Evolutionary conservation across 345 rosid genomes (phyloP), one percentile per base, ranked within the genome.

Genomic region (Microcos paniculata): DNA sequence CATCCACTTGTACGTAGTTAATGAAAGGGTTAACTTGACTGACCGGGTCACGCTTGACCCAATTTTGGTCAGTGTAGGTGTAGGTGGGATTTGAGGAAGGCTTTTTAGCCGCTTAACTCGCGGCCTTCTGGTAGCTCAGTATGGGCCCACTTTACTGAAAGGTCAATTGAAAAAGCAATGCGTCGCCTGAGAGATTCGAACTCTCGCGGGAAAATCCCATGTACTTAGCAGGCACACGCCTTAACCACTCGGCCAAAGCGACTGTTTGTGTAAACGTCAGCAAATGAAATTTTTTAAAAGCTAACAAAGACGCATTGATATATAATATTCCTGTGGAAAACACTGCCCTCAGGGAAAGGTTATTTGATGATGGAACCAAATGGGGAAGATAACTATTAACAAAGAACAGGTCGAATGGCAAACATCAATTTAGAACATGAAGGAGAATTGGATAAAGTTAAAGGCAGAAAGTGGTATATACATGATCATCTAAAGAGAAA

Each of bases 211-310:
- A 87, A 86, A 80, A 86, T 90, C 90, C 95, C 88, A 87, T 87
- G 86, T 86, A 87, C 84, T 90, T 89, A 87, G 91, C 90, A 87
- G 91, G 94, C 92, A 88, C 90, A 86, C 90, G 87, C 90, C 94
- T 86, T 90, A 88, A 90, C 92, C 90, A 87, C 90, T 90, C 88
- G 90, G 91, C 92, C 91, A 87, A 90, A 87, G 91, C 90, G 89
- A 83, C 90, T 1, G 10, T 86, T 88, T 88, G 89, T 35, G 2
- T 35, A 35, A 88, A 85, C 87, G n/a, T n/a, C n/a, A n/a, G n/a
- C n/a, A n/a, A n/a, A n/a, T n/a, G n/a, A n/a, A n/a, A n/a, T n/a
- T n/a, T n/a, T n/a, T n/a, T n/a, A n/a, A n/a, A n/a, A n/a, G n/a
- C n/a, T n/a, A n/a, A n/a, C n/a, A n/a, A n/a, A n/a, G n/a, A n/a